Base-by-base conservation (phyloP, 495 filamentous ascomycete species). In the Rostrohypoxylon terebratum region DNA sequence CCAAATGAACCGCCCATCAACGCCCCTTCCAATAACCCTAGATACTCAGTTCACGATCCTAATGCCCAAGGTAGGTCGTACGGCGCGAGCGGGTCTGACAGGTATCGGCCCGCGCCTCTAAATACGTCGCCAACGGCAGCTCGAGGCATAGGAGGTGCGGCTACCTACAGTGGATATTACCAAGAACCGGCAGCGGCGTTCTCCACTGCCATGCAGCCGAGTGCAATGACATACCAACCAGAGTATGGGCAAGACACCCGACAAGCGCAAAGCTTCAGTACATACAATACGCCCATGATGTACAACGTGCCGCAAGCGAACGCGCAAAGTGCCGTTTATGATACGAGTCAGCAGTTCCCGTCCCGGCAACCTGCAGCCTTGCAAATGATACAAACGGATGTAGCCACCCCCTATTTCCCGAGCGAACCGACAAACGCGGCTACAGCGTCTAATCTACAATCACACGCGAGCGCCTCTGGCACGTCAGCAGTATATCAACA, bases 351-450 rank as follows among this genome's bases (percentile, higher is more conserved):
- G 82, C 92, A 91, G 80, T 97, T 94, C 82, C 84, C 87, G 71
- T 84, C 89, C 77, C 91, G 93, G 84, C 93, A 92, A 73, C 87
- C 90, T 84, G 90, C 93, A 88, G 89, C 88, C 47, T 86, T 97
- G 75, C 93, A 96, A 73, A 89, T 93, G 77, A 85, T 96, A 77
- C 84, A 90, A 65, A 87, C 88, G 63, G 86, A 86, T 77, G 85
- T 87, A 70, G 78, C 85, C 69, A 78, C 89, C 85, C 92, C 91
- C 79, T 98, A 96, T 83, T 97, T 95, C 77, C 82, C 88, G 65
- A 86, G 86, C 77, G 92, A 94, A 75, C 85, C 90, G 78, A 85
- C 90, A 71, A 90, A 86, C 72, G 82, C 89, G 28, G 86, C 90
- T 61, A 82, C 88, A 58, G 80, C 88, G 54, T 83, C 87, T 50